A percentile compares a stretch with the other conserved stretches of the same genome.
Conservation (phyloP, 352 stramenopile species). For the Globisporangium ultimum region DNA sequence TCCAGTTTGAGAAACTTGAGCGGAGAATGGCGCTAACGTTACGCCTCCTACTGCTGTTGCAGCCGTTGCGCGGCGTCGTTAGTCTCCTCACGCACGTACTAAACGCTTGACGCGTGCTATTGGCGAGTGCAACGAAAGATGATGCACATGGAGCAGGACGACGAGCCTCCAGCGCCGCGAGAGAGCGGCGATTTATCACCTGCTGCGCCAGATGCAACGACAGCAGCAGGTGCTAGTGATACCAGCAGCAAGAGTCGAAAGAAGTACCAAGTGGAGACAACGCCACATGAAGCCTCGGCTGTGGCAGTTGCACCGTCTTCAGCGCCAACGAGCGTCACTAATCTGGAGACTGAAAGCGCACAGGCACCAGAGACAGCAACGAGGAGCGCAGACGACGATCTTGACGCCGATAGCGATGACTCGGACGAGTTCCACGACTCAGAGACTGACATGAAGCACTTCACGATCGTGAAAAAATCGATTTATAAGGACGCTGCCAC, state of each 20-base stretch:
- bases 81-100: too few species aligned
- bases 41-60: too few species aligned
- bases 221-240: not conserved
- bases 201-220: not conserved
- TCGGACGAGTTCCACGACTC: conserved; percentile 21
- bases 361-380: not conserved
- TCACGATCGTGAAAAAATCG: conserved; percentile 60
- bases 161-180: not conserved
- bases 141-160: not conserved
- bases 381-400: not conserved
- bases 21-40: too few species aligned
- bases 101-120: too few species aligned
- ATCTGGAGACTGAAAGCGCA: not conserved
- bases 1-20: too few species aligned
- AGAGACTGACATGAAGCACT: conserved; percentile 17
- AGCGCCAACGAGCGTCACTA: too few species aligned
- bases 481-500: conserved; percentile 43
- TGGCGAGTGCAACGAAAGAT: not conserved
- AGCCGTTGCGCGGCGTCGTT: too few species aligned
- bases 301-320: too few species aligned
- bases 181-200: not conserved
- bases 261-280: not conserved
- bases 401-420: conserved; percentile 7
- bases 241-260: not conserved
- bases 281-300: too few species aligned